These are phyloP conservation scores for Scenedesmus sp. DNA, from an alignment of 163 green algal genomes.

Conservation along the genomic window DNA sequence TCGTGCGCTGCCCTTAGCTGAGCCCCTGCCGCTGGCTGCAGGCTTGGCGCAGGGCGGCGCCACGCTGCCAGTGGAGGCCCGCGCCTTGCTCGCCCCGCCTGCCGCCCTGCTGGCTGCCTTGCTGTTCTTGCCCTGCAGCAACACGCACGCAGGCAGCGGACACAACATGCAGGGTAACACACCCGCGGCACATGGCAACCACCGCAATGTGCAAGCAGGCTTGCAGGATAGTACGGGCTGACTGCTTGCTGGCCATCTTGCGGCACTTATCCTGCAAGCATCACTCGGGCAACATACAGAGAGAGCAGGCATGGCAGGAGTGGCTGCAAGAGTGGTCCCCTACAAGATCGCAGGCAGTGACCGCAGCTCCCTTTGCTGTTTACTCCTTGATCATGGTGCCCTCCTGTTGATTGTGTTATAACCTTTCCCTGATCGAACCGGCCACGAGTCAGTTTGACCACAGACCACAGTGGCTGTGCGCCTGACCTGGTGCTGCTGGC, in stretches of 20 bases:
- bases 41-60: not conserved
- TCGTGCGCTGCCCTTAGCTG: slow-evolving; percentile 35
- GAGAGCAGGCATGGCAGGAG: not conserved
- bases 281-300: not conserved
- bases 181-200: not conserved
- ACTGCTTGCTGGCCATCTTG: not conserved
- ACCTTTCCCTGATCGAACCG: not conserved
- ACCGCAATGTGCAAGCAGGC: not conserved
- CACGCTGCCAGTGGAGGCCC: slow-evolving; percentile 37
- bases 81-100: not conserved
- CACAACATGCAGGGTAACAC: not conserved
- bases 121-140: not conserved
- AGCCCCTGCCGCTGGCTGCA: slow-evolving; percentile 30
- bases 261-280: not conserved
- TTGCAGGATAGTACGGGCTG: not conserved
- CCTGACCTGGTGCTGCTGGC: not conserved
- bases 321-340: not conserved
- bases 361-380: not conserved
- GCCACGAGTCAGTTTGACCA: not conserved
- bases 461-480: not conserved
- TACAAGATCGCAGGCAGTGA: not conserved
- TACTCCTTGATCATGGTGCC: not conserved
- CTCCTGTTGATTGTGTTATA: not conserved
- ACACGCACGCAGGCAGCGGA: not conserved
- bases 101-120: not conserved